These are phyloP conservation scores for Carex myosuroides DNA, from an alignment of 176 grass and related monocot genomes.

Conservation along the genomic window DNA sequence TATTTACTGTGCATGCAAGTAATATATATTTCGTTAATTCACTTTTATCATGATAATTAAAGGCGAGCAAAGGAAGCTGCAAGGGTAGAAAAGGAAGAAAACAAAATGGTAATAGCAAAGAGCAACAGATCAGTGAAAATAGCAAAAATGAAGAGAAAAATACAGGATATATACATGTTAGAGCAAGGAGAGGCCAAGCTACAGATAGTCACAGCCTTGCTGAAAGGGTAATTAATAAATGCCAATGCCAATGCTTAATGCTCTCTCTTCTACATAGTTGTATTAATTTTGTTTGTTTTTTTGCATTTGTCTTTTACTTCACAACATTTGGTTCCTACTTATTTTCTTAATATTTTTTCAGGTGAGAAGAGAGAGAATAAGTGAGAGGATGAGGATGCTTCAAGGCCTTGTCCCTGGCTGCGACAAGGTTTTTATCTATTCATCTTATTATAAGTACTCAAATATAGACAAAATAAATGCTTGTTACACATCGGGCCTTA, in stretches of 20 bases:
- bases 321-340: slow-evolving; percentile 15
- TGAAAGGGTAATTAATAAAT: slow-evolving; percentile 48
- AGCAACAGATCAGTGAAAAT: not conserved
- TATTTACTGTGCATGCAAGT: not conserved
- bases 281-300: slow-evolving; percentile 8
- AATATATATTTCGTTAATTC: not conserved
- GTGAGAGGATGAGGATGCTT: slow-evolving; percentile 94
- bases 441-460: not conserved
- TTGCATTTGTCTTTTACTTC: slow-evolving; percentile 16
- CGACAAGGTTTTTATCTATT: slow-evolving; percentile 55
- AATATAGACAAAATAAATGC: not conserved
- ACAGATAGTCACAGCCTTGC: slow-evolving; percentile 96
- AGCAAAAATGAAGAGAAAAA: slow-evolving; percentile 29
- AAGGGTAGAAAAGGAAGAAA: slow-evolving; percentile 49
- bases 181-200: slow-evolving; percentile 93
- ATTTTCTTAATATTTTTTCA: slow-evolving; percentile 28
- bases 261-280: slow-evolving; percentile 3
- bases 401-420: slow-evolving; percentile 89
- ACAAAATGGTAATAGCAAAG: slow-evolving; percentile 29
- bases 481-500: not conserved
- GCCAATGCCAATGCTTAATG: not conserved
- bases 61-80: slow-evolving; percentile 42
- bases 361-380: slow-evolving; percentile 94
- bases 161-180: slow-evolving; percentile 94
- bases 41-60: slow-evolving; percentile 17